These are phyloP conservation scores for Pisolithus sp. DNA, from an alignment of 768 basidiomycete species.

Conservation along the genomic window DNA sequence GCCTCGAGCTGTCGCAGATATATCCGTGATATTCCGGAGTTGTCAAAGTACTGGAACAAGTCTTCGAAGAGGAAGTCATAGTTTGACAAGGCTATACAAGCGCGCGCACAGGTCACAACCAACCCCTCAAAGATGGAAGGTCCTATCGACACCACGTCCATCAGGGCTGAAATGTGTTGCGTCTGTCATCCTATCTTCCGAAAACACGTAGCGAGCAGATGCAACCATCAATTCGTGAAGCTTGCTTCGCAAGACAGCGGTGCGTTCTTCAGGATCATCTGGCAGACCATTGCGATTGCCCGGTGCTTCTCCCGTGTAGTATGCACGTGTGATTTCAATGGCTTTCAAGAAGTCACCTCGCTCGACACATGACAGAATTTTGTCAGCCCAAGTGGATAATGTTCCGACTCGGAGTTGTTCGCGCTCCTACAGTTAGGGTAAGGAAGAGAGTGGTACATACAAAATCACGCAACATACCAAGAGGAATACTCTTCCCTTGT, in stretches of 20 bases:
- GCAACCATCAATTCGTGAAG: slow-evolving; percentile 81
- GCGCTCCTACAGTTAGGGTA: slow-evolving; percentile 42
- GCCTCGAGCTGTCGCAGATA: slow-evolving; percentile 78
- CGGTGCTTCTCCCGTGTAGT: slow-evolving; percentile 73
- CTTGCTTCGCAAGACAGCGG: slow-evolving; percentile 63
- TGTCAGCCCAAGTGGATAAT: slow-evolving; percentile 92
- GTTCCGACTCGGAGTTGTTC: slow-evolving; percentile 74
- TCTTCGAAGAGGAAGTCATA: slow-evolving; percentile 90
- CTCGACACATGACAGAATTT: slow-evolving; percentile 76
- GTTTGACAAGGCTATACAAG: slow-evolving; percentile 75
- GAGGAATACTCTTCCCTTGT: slow-evolving; percentile 88
- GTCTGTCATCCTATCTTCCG: slow-evolving; percentile 91
- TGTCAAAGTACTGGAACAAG: slow-evolving; percentile 84
- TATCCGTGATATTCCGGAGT: slow-evolving; percentile 76
- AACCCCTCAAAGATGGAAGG: slow-evolving; percentile 84
- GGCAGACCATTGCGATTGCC: slow-evolving; percentile 88
- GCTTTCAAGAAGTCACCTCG: slow-evolving; percentile 85
- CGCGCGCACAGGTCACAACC: slow-evolving; percentile 68
- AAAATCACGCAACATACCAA: slow-evolving; percentile 49
- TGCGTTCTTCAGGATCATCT: slow-evolving; percentile 49
- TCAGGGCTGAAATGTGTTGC: slow-evolving; percentile 76
- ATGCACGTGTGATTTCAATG: slow-evolving; percentile 77
- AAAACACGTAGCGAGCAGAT: slow-evolving; percentile 85
- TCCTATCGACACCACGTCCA: slow-evolving; percentile 88
- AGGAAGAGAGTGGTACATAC: not conserved